A percentile compares a stretch with the other conserved stretches of the same genome.
Evolutionary conservation across 2,329 filamentous ascomycete genomes (phyloP).

Genomic region (Colletotrichum sp.): DNA sequence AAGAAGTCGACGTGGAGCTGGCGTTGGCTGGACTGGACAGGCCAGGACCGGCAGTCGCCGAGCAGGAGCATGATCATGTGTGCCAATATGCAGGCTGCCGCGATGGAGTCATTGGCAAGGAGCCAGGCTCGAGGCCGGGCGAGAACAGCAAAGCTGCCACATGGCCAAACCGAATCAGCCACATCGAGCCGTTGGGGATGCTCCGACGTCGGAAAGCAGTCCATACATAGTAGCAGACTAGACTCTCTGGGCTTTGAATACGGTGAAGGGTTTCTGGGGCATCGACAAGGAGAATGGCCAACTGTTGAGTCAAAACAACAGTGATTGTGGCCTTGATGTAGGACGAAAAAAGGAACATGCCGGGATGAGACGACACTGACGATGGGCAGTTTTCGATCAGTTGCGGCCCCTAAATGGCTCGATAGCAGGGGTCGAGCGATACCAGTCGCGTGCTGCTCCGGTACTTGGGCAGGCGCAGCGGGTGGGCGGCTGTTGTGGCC

Average conservation of each 20-base stretch:
- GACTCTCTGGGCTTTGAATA: background rate
- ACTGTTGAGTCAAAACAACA: conserved; percentile 3
- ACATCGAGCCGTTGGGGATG: background rate
- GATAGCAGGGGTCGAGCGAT: conserved; percentile 7
- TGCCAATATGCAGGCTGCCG: background rate
- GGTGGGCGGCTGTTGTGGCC: background rate
- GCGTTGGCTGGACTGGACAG: background rate
- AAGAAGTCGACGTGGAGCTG: background rate
- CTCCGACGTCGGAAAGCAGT: conserved; percentile 10
- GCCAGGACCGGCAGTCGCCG: background rate
- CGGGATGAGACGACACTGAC: conserved; percentile 8
- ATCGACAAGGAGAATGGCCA: background rate
- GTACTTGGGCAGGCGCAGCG: conserved; percentile 7
- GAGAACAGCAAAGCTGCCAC: background rate
- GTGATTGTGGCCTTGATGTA: background rate
- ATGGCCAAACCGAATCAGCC: background rate
- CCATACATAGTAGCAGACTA: background rate
- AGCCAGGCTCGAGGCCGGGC: background rate
- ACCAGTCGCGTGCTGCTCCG: conserved; percentile 9
- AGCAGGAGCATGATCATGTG: conserved; percentile 15
- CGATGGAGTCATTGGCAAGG: conserved; percentile 11
- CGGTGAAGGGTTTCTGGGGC: background rate
- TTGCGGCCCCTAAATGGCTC: conserved; percentile 16
- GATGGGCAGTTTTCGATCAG: conserved; percentile 17
- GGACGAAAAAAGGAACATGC: background rate